Conservation (phyloP, 495 filamentous ascomycete genomes). For the Aspergillus hancockii region DNA sequence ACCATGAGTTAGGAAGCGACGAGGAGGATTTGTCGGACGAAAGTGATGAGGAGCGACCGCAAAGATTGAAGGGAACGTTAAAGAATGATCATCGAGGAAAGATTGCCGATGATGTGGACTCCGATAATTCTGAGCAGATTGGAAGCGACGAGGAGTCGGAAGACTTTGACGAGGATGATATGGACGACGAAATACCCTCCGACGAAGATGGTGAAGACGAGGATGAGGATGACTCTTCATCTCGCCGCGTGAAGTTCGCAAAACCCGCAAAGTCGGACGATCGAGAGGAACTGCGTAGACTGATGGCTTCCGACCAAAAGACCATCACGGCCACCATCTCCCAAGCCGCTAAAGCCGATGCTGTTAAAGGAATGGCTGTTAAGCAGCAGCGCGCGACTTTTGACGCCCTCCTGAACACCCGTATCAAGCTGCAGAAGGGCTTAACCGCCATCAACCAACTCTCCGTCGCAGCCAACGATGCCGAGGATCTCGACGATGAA, state of each 20-base stretch:
- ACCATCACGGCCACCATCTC: conserved; percentile 67
- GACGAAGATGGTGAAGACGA: conserved; percentile 39
- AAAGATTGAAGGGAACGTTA: conserved; percentile 41
- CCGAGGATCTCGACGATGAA: conserved; percentile 38
- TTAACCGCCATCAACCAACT: conserved; percentile 80
- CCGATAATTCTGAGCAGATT: conserved; percentile 22
- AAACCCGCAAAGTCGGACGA: conserved; percentile 36
- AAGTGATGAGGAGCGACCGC: conserved; percentile 18
- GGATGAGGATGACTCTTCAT: conserved; percentile 29
- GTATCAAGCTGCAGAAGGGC: conserved; percentile 90
- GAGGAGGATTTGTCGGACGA: conserved; percentile 36
- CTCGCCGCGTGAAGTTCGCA: conserved; percentile 24
- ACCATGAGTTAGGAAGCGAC: conserved; percentile 35
- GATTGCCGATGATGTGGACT: conserved; percentile 22
- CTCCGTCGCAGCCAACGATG: conserved; percentile 36
- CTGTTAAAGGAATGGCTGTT: conserved; percentile 81
- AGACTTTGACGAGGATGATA: conserved; percentile 33
- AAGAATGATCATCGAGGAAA: conserved; percentile 35
- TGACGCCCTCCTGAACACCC: conserved; percentile 80
- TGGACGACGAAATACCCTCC: conserved; percentile 35
- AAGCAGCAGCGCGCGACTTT: conserved; percentile 81
- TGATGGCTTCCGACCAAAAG: conserved; percentile 74
- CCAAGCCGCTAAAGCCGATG: conserved; percentile 73
- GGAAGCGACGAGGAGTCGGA: conserved; percentile 21
- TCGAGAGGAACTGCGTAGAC: conserved; percentile 61